Conservation (phyloP, 2,329 filamentous ascomycete genomes). For the Aspergillus eucalypticola region DNA sequence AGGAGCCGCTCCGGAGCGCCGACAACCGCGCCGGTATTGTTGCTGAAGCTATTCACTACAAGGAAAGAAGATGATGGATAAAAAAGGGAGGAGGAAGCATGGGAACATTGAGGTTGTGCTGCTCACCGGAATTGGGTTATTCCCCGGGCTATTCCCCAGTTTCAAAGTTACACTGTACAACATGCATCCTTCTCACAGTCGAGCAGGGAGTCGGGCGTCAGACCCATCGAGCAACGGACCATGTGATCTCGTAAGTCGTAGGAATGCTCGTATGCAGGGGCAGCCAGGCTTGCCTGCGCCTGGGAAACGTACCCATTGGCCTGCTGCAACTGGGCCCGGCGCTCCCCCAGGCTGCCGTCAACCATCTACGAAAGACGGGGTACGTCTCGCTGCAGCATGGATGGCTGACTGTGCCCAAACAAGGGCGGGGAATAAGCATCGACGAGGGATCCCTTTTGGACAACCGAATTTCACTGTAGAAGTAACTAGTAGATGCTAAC, state of each 20-base stretch:
- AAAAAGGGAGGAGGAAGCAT: not conserved
- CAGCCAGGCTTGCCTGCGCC: conserved; percentile 4
- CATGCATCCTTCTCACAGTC: not conserved
- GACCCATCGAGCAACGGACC: conserved; percentile 4
- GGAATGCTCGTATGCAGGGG: conserved; percentile 13
- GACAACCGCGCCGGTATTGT: not conserved
- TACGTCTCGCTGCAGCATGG: not conserved
- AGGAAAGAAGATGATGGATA: not conserved
- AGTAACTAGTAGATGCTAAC: not conserved
- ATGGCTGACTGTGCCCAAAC: conserved; percentile 6
- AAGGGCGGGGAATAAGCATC: not conserved
- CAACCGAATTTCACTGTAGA: no score
- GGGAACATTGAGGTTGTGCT: not conserved
- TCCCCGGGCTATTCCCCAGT: not conserved
- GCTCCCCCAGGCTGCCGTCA: conserved; percentile 1
- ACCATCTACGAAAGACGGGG: not conserved
- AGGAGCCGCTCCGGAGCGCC: not conserved
- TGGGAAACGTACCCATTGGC: conserved; percentile 9
- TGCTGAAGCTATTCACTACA: not conserved
- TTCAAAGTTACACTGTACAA: not conserved
- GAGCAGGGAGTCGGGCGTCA: not conserved
- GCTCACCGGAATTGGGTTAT: not conserved
- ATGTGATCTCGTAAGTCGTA: conserved; percentile 13
- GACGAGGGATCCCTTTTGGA: not conserved
- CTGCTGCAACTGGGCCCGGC: conserved; percentile 10